These are phyloP conservation scores for Zangia roseola DNA, from an alignment of 768 basidiomycete species.

Conservation along the genomic window DNA sequence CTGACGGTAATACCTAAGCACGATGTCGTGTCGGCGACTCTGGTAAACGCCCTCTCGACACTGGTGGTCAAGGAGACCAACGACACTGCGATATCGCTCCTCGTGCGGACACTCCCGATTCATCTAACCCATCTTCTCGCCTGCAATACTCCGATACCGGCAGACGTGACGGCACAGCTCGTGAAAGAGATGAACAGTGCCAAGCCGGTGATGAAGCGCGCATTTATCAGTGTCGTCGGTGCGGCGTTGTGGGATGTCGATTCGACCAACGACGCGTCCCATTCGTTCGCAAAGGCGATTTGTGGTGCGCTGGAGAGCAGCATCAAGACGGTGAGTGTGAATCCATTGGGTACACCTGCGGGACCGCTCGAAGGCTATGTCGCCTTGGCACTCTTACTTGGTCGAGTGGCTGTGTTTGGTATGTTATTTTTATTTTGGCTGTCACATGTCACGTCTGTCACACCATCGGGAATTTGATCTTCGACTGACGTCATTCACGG, in stretches of 20 bases:
- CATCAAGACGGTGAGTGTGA: slow-evolving; percentile 62
- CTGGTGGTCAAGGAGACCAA: slow-evolving; percentile 74
- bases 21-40: slow-evolving; percentile 43
- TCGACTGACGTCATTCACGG: neutral
- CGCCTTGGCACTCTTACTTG: slow-evolving; percentile 64
- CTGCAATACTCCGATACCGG: slow-evolving; percentile 39
- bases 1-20: slow-evolving; percentile 53
- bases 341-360: slow-evolving; percentile 54
- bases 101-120: slow-evolving; percentile 51
- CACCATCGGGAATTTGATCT: neutral
- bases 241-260: slow-evolving; percentile 49
- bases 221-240: slow-evolving; percentile 65
- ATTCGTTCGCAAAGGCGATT: slow-evolving; percentile 53
- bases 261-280: slow-evolving; percentile 38
- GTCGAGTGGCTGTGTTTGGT: slow-evolving; percentile 61
- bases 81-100: slow-evolving; percentile 56
- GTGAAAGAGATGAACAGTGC: slow-evolving; percentile 68
- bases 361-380: slow-evolving; percentile 88
- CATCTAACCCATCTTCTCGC: slow-evolving; percentile 61
- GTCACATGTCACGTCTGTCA: neutral
- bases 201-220: slow-evolving; percentile 61
- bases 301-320: slow-evolving; percentile 64
- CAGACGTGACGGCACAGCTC: slow-evolving; percentile 48
- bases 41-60: slow-evolving; percentile 39
- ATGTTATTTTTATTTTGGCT: slow-evolving; percentile 22